phyloP scores from a whole-genome alignment of 2,329 filamentous ascomycete species.

The Phialophora verrucosa region DNA sequence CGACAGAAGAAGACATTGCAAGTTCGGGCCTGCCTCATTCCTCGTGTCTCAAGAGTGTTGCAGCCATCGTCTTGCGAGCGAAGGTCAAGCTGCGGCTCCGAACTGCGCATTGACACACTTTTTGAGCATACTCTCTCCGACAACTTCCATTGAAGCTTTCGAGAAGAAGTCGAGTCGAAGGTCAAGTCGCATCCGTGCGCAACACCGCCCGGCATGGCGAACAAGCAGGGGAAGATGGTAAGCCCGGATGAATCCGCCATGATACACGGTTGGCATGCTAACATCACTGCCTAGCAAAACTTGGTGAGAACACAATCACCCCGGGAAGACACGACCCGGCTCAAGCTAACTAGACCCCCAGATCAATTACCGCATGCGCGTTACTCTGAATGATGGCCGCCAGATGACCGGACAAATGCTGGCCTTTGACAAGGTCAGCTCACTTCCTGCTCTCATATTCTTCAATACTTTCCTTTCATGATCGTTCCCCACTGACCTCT shows the following conservation, averaged over 20 bases:
- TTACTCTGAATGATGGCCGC: constrained; percentile 91
- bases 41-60: constrained; percentile 16
- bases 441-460: no score
- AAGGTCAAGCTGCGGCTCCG: constrained; percentile 36
- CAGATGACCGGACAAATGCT: constrained; percentile 99
- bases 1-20: constrained; percentile 19
- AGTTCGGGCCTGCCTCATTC: constrained; percentile 36
- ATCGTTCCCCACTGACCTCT: constrained; percentile 6
- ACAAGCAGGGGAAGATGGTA: constrained; percentile 99
- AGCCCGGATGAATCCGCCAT: constrained; percentile 50
- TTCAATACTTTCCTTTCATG: not conserved
- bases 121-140: constrained; percentile 23
- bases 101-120: constrained; percentile 33
- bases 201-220: constrained; percentile 65
- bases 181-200: constrained; percentile 54
- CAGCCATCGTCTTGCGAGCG: constrained; percentile 37
- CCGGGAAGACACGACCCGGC: not conserved
- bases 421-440: constrained; percentile 87
- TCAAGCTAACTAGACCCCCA: constrained; percentile 47
- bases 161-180: constrained; percentile 11
- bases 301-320: constrained; percentile 57
- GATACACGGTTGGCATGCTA: constrained; percentile 40
- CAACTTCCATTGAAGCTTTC: not conserved
- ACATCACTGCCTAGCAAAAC: constrained; percentile 61
- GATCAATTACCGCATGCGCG: constrained; percentile 99